Percentiles rank a stretch among this genome's conserved stretches.
Evolutionary conservation across 2,329 filamentous ascomycete genomes (phyloP).

Genomic region (Zalaria sp.): DNA sequence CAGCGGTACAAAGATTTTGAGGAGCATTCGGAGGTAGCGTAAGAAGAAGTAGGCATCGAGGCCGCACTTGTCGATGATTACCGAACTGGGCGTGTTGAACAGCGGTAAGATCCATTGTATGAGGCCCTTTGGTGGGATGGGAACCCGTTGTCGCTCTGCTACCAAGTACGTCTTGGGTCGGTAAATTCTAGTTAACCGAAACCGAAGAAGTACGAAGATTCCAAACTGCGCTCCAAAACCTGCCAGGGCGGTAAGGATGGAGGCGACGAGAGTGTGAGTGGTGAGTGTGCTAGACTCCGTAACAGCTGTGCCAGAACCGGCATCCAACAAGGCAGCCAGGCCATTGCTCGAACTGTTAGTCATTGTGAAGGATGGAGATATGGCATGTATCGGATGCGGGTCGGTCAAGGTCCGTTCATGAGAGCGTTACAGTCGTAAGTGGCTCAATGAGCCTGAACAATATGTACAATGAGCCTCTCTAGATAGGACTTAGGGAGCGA

Average conservation of each 20-base stretch:
- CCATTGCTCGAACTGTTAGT: too few relatives aligned
- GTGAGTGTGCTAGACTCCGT: conserved; percentile 8
- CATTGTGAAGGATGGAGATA: too few relatives aligned
- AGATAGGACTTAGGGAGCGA: too few relatives aligned
- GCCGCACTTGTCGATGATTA: conserved; percentile 89
- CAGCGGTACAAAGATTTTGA: conserved; percentile 85
- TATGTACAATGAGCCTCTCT: too few relatives aligned
- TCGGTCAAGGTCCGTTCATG: too few relatives aligned
- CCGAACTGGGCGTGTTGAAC: conserved; percentile 59
- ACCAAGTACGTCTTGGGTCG: conserved; percentile 79
- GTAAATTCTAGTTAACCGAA: conserved; percentile 49
- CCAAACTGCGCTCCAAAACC: conserved; percentile 37
- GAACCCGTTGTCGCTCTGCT: conserved; percentile 68
- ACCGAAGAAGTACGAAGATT: conserved; percentile 62
- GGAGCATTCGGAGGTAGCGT: conserved; percentile 70
- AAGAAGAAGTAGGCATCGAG: conserved; percentile 97
- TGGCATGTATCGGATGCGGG: too few relatives aligned
- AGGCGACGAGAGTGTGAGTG: conserved; percentile 21
- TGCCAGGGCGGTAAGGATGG: conserved; percentile 18
- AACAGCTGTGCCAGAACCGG: conserved; percentile 1
- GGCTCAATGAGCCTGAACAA: too few relatives aligned
- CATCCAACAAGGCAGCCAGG: neutral
- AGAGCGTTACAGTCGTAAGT: too few relatives aligned
- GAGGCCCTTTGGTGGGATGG: conserved; percentile 50
- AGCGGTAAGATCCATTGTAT: conserved; percentile 39